A percentile compares a stretch with the other conserved stretches of the same genome.
These are phyloP conservation scores for Termitomyces bulborhizus DNA, from an alignment of 768 basidiomycete species.

Conservation along the genomic window DNA sequence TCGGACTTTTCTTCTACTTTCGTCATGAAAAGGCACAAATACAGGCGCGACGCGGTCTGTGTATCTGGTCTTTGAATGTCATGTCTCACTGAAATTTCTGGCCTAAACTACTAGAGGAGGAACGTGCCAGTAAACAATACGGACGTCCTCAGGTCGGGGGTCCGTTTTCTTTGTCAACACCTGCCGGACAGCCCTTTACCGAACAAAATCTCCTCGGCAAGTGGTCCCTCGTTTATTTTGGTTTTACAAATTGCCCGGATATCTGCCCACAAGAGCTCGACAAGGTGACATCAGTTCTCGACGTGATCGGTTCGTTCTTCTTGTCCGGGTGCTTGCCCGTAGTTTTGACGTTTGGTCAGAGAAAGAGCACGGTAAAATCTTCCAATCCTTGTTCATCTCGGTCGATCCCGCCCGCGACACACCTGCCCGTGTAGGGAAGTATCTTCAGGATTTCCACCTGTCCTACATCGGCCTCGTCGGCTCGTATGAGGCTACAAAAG, in stretches of 20 bases:
- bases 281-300: slow-evolving; percentile 79
- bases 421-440: slow-evolving; percentile 50
- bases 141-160: slow-evolving; percentile 91
- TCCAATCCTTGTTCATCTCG: slow-evolving; percentile 91
- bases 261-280: slow-evolving; percentile 98
- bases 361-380: slow-evolving; percentile 58
- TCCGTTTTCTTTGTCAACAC: slow-evolving; percentile 71
- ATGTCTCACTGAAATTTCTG: neutral
- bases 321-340: neutral
- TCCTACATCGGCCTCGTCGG: slow-evolving; percentile 86
- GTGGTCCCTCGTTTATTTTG: slow-evolving; percentile 93
- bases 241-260: slow-evolving; percentile 99
- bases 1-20: slow-evolving; percentile 85
- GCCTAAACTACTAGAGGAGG: slow-evolving; percentile 51
- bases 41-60: slow-evolving; percentile 68
- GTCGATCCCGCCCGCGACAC: slow-evolving; percentile 94
- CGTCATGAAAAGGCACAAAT: slow-evolving; percentile 77
- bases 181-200: slow-evolving; percentile 66
- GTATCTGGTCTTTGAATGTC: neutral
- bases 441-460: slow-evolving; percentile 86
- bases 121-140: slow-evolving; percentile 63
- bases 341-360: slow-evolving; percentile 34
- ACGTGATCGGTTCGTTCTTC: slow-evolving; percentile 58
- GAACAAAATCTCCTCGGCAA: slow-evolving; percentile 81
- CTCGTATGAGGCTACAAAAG: slow-evolving; percentile 74